Evolutionary conservation across 2,329 filamentous ascomycete species (phyloP), one percentile per base, ranked within the genome.

Genomic region (Aspergillus neoniger): DNA sequence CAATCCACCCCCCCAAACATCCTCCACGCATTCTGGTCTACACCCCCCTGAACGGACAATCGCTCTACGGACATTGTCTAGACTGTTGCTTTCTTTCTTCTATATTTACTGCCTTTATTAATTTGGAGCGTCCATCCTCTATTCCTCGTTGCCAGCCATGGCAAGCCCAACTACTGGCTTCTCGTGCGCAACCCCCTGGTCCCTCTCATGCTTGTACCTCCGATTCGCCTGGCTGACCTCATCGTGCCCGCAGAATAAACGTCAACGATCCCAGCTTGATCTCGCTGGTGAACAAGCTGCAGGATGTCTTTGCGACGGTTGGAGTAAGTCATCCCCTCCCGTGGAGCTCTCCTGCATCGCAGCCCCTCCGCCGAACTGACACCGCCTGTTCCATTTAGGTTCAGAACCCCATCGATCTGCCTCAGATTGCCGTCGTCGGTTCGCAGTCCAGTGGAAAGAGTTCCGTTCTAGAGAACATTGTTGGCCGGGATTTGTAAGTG

Each of bases 391-490:
- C 64, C 60, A 57, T 59, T 65, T 72, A 89, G 87, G 95, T 98
- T 74, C 95, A 96, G 86, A 99, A 99, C 80, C 95, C 95, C 64
- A 99, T 99, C 84, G 95, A 99, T 82, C 82, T 99, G 66, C 95
- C 95, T 58, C 95, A 99, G 83, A 99, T 99, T 77, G 94, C 90
- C 69, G 95, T 99, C 69, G 95, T 99, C 60, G 95, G 95, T 74
- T 97, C 93, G 79, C 95, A 99, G 82, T 99, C 95, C 19, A 97
- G 94, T 79, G 95, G 95, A 81, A 99, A 99, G 88, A 97, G 92
- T 85, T 99, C 95, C 17, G 95, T 99, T 70, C 81, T 99, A 73
- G 95, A 99, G 80, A 99, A 99, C 75, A 99, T 99, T 73, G 95
- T 99, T 60, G 95, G 95, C 61, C 87, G 95, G 83, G 95, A 99